A percentile compares a stretch with the other conserved stretches of the same genome.
Evolutionary conservation across 2,329 filamentous ascomycete genomes (phyloP).

Genomic region (Geoglossum cookeanum): DNA sequence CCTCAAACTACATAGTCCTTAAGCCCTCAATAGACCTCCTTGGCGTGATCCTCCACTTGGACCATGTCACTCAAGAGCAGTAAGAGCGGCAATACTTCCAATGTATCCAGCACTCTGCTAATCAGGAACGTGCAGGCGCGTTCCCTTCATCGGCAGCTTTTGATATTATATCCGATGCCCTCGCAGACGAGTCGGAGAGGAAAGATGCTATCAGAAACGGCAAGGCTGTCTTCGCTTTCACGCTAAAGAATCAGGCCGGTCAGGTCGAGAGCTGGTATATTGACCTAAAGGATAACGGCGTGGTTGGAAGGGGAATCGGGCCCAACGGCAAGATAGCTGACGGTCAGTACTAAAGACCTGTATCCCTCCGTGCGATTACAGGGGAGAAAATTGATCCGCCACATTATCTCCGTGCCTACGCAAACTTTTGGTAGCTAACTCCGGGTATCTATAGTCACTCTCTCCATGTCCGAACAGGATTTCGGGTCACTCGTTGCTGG

Average conservation of each 20-base stretch:
- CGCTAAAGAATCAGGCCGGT: conserved; percentile 68
- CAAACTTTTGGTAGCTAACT: neutral
- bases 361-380: neutral
- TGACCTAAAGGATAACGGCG: conserved; percentile 79
- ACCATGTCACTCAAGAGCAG: conserved; percentile 56
- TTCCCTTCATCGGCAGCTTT: conserved; percentile 88
- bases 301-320: conserved; percentile 54
- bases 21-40: neutral
- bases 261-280: conserved; percentile 81
- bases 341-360: conserved; percentile 34
- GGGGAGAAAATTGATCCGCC: neutral
- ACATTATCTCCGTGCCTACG: neutral
- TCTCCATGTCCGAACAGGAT: conserved; percentile 66
- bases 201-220: conserved; percentile 81
- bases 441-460: conserved; percentile 43
- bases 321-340: conserved; percentile 58
- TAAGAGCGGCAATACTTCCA: conserved; percentile 21
- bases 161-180: conserved; percentile 60
- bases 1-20: neutral
- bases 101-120: neutral
- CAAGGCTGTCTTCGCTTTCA: conserved; percentile 77
- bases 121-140: conserved; percentile 33
- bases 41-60: conserved; percentile 14
- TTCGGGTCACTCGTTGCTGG: conserved; percentile 68
- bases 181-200: conserved; percentile 53